Percentiles rank a stretch among this genome's conserved stretches.
These are phyloP conservation scores for Podaxis sp. DNA, from an alignment of 768 basidiomycete genomes.

Conservation along the genomic window DNA sequence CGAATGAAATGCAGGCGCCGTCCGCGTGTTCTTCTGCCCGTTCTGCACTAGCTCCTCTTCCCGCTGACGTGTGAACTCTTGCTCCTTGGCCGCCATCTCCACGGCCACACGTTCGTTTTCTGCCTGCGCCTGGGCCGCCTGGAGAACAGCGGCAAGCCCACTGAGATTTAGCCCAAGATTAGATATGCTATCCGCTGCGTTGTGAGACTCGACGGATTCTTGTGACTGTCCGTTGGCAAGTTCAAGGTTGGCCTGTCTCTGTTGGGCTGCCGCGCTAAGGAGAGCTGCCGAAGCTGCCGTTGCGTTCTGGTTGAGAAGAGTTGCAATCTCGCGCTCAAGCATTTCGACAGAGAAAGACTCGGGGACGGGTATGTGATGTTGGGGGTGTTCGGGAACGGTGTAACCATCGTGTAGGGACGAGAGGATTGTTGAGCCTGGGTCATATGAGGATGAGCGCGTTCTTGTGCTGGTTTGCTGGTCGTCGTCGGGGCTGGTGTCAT, in stretches of 20 bases:
- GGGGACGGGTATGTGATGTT: constrained; percentile 36
- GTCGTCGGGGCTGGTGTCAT: constrained; percentile 28
- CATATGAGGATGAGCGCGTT: constrained; percentile 25
- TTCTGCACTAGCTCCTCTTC: constrained; percentile 45
- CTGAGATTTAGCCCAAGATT: constrained; percentile 58
- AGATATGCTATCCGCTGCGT: constrained; percentile 32
- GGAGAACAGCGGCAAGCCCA: constrained; percentile 75
- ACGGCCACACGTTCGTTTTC: constrained; percentile 39
- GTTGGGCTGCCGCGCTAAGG: constrained; percentile 66
- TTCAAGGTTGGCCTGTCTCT: constrained; percentile 51
- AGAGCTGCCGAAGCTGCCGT: constrained; percentile 67
- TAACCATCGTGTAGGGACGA: constrained; percentile 38
- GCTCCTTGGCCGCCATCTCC: constrained; percentile 44
- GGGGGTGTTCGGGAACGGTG: constrained; percentile 34
- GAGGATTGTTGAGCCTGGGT: constrained; percentile 35
- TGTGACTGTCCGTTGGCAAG: constrained; percentile 29
- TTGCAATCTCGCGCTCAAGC: constrained; percentile 77
- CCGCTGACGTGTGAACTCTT: constrained; percentile 43
- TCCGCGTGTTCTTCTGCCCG: constrained; percentile 57
- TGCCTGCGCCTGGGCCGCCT: constrained; percentile 70
- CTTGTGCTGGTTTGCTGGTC: constrained; percentile 28
- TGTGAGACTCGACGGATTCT: constrained; percentile 27
- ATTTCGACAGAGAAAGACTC: constrained; percentile 67
- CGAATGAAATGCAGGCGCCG: constrained; percentile 78
- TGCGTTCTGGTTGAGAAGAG: constrained; percentile 72